These are phyloP conservation scores for Trametes cubensis DNA, from an alignment of 768 basidiomycete genomes.

Conservation along the genomic window DNA sequence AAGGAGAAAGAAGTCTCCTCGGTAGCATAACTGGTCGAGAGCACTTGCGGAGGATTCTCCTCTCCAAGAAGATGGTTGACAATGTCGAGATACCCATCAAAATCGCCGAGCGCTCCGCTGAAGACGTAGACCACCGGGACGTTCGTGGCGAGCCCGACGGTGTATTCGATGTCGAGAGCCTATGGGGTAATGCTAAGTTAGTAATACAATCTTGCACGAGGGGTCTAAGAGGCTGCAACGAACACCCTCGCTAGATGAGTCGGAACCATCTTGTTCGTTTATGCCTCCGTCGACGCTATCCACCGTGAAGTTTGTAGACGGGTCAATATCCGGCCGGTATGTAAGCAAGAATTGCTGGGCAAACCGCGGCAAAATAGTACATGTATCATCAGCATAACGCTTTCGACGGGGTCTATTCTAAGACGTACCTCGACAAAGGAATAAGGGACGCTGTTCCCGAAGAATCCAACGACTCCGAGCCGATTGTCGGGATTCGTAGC, in stretches of 20 bases:
- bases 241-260: slow-evolving; percentile 36
- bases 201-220: background rate
- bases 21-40: slow-evolving; percentile 39
- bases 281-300: slow-evolving; percentile 36
- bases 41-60: slow-evolving; percentile 32
- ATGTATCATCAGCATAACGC: slow-evolving; percentile 42
- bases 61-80: slow-evolving; percentile 31
- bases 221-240: background rate
- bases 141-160: slow-evolving; percentile 36
- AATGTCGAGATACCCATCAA: slow-evolving; percentile 38
- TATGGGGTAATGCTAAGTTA: slow-evolving; percentile 16
- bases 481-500: slow-evolving; percentile 30
- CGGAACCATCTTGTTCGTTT: slow-evolving; percentile 28
- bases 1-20: slow-evolving; percentile 32
- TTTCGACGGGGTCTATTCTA: too few relatives aligned
- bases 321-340: slow-evolving; percentile 29
- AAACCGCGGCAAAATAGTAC: slow-evolving; percentile 10
- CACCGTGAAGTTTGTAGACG: slow-evolving; percentile 30
- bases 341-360: slow-evolving; percentile 26
- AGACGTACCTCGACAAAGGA: slow-evolving; percentile 32
- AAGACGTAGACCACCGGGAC: slow-evolving; percentile 39
- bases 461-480: slow-evolving; percentile 38
- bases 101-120: slow-evolving; percentile 33
- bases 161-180: slow-evolving; percentile 42
- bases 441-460: slow-evolving; percentile 35